phyloP scores from a whole-genome alignment of 2,329 filamentous ascomycete species.

The Beauveria scarabaeidicola region DNA sequence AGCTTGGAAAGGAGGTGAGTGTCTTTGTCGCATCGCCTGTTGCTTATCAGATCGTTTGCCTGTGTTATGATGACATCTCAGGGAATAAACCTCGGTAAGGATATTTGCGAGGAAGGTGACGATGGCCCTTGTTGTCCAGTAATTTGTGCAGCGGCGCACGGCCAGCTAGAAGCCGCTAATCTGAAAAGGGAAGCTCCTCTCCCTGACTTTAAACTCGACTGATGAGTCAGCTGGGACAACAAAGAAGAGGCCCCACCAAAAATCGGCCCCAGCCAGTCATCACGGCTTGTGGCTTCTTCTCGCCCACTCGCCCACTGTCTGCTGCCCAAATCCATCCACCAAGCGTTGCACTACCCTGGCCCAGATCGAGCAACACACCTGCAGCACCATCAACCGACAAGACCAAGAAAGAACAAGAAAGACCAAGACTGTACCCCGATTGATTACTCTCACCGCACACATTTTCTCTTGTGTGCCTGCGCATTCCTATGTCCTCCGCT shows the following conservation, averaged over 20 bases:
- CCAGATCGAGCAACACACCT: slow-evolving; percentile 10
- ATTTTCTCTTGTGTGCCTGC: background rate
- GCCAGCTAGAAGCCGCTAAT: background rate
- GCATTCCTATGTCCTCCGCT: slow-evolving; percentile 3
- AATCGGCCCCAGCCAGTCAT: background rate
- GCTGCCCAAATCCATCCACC: background rate
- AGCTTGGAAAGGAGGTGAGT: background rate
- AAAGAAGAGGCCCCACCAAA: background rate
- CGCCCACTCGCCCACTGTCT: background rate
- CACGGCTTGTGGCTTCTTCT: background rate
- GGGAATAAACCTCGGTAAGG: background rate
- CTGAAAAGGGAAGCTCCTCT: background rate
- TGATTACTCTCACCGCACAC: background rate
- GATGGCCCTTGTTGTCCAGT: background rate
- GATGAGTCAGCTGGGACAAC: background rate
- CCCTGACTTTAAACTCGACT: background rate
- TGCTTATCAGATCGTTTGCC: slow-evolving; percentile 3
- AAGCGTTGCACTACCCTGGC: slow-evolving; percentile 9
- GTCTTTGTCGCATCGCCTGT: background rate
- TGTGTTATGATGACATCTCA: background rate
- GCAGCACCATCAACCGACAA: slow-evolving; percentile 6
- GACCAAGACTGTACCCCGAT: background rate
- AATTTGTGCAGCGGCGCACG: background rate
- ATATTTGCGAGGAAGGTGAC: background rate
- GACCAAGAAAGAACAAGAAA: background rate